These are phyloP conservation scores for Phycomyces nitens DNA, from an alignment of 192 early-diverging fungal genomes.

Conservation along the genomic window DNA sequence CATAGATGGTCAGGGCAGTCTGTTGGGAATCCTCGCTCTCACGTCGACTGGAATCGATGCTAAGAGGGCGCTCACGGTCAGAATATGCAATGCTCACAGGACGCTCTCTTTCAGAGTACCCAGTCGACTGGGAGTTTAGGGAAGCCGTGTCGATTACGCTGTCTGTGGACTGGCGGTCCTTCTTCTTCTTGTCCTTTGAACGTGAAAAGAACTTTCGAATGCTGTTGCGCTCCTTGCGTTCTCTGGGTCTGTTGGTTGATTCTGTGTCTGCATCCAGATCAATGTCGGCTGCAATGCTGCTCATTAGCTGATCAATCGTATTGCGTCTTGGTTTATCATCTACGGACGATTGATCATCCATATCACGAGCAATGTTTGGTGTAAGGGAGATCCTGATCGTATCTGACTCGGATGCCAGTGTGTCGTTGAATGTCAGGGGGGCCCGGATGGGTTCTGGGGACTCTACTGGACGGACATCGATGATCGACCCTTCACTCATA, in stretches of 20 bases:
- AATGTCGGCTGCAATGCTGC: too few species aligned
- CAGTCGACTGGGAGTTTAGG: constrained; percentile 32
- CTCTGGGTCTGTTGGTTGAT: constrained; percentile 6
- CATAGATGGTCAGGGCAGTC: constrained; percentile 37
- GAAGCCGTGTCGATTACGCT: constrained; percentile 21
- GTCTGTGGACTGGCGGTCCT: background rate
- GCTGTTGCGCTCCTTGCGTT: constrained; percentile 21
- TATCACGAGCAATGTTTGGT: constrained; percentile 45
- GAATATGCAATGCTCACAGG: constrained; percentile 10
- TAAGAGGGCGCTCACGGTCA: background rate
- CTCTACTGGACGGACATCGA: too few species aligned
- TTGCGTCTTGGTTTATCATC: too few species aligned
- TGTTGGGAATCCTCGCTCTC: constrained; percentile 1
- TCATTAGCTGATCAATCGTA: too few species aligned
- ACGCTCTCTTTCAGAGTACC: constrained; percentile 18
- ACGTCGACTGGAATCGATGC: background rate
- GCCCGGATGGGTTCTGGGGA: too few species aligned
- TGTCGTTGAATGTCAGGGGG: background rate
- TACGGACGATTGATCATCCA: background rate
- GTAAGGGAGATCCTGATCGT: constrained; percentile 53
- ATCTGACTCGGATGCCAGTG: constrained; percentile 25
- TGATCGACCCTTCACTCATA: background rate
- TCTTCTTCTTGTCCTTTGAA: constrained; percentile 16
- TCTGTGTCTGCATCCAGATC: too few species aligned
- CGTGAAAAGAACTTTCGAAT: constrained; percentile 33